phyloP scores from a whole-genome alignment of 1,284 basidiomycete species.

The Agroathelia rolfsii region DNA sequence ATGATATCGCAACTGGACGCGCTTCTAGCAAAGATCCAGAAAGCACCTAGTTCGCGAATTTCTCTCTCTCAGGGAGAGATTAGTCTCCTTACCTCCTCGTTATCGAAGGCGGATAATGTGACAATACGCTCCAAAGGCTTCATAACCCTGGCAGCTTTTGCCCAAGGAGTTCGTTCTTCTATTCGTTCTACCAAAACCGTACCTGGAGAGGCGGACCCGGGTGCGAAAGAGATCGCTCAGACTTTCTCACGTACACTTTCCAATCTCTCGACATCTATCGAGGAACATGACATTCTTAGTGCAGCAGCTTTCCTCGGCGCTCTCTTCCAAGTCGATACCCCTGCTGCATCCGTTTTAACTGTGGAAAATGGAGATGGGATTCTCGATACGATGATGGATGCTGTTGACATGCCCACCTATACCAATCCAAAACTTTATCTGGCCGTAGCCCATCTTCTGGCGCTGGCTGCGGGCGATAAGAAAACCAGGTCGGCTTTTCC shows the following conservation, averaged over 20 bases:
- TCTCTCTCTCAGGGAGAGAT: too few species aligned
- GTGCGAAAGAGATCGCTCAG: too few species aligned
- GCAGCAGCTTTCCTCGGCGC: conserved; percentile 58
- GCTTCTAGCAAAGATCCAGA: too few species aligned
- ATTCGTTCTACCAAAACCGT: conserved; percentile 17
- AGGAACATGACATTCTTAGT: conserved; percentile 37
- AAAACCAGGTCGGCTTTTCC: conserved; percentile 53
- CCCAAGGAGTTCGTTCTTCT: conserved; percentile 41
- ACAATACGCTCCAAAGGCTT: conserved; percentile 65
- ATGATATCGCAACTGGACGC: too few species aligned
- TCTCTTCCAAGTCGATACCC: conserved; percentile 68
- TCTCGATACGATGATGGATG: conserved; percentile 52
- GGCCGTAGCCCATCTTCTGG: conserved; percentile 59
- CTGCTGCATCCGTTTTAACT: conserved; percentile 45
- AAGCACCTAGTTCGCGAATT: too few species aligned
- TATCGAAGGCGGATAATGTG: too few species aligned
- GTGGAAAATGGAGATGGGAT: conserved; percentile 56
- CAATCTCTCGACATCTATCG: conserved; percentile 33
- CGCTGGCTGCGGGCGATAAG: conserved; percentile 67
- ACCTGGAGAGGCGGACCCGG: too few species aligned
- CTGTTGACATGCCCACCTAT: conserved; percentile 54
- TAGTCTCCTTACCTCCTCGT: too few species aligned
- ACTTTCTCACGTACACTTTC: conserved; percentile 38
- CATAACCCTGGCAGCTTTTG: conserved; percentile 53
- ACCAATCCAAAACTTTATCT: conserved; percentile 36